These are phyloP conservation scores for bread wheat (Triticum aestivum) DNA, from an alignment of 176 grass and related monocot genomes.

Conservation along the genomic window IWGSC_CS_RefSeq_v2.1 NC_057810.1:65537783-65538282, in stretches of 20 bases:
- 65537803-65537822: too few relatives aligned
- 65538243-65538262: not conserved
- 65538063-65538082: not conserved
- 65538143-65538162: not conserved
- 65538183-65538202: not conserved
- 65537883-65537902: not conserved
- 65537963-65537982: not conserved
- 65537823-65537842: not conserved
- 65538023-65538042: not conserved
- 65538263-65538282: not conserved
- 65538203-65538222: too few relatives aligned
- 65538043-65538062: not conserved
- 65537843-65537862: not conserved
- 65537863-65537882: not conserved
- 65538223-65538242: not conserved
- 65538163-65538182: not conserved
- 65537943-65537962: not conserved
- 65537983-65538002: not conserved
- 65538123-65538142: not conserved
- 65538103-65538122: not conserved
- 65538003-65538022: not conserved
- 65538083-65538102: not conserved
- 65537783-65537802: too few relatives aligned
- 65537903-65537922: not conserved
- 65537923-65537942: not conserved